Percentiles rank a stretch among this genome's conserved stretches.
Conservation (phyloP, 2,329 filamentous ascomycete genomes). For the Bretziella fagacearum region DNA sequence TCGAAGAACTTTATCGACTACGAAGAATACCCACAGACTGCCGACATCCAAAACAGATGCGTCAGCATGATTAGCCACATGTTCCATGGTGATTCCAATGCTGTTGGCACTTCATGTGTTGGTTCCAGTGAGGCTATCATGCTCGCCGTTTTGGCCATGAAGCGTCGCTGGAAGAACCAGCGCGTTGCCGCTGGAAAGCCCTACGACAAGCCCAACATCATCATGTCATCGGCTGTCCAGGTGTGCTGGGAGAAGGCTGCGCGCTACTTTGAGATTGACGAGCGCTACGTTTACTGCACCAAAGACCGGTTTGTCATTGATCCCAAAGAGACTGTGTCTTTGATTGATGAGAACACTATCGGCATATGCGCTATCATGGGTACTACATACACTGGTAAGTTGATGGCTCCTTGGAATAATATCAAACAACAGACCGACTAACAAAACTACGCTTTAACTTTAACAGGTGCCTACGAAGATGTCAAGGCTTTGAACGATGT, state of each 20-base stretch:
- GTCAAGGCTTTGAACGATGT: slow-evolving; percentile 84
- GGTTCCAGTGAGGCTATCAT: slow-evolving; percentile 83
- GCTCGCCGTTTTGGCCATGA: slow-evolving; percentile 77
- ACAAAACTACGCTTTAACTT: not conserved
- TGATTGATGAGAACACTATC: slow-evolving; percentile 58
- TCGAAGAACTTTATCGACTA: slow-evolving; percentile 93
- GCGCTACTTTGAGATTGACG: slow-evolving; percentile 83
- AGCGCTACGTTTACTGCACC: slow-evolving; percentile 57
- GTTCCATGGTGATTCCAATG: slow-evolving; percentile 54
- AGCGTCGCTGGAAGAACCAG: slow-evolving; percentile 82
- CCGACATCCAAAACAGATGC: slow-evolving; percentile 81
- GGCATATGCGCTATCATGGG: slow-evolving; percentile 85
- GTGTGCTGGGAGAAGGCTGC: slow-evolving; percentile 94
- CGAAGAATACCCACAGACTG: slow-evolving; percentile 66
- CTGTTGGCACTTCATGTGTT: slow-evolving; percentile 75
- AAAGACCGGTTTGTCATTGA: slow-evolving; percentile 46
- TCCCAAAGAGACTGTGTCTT: slow-evolving; percentile 40
- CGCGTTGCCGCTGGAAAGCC: slow-evolving; percentile 70
- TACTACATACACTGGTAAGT: slow-evolving; percentile 69
- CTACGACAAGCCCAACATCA: slow-evolving; percentile 64
- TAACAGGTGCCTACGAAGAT: slow-evolving; percentile 60
- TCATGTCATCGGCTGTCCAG: slow-evolving; percentile 89
- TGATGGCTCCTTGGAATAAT: not conserved
- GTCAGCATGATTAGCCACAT: slow-evolving; percentile 80
- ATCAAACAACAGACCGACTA: not conserved